Conservation (phyloP, 139 green algal genomes). For the Haematococcus lacustris region DNA sequence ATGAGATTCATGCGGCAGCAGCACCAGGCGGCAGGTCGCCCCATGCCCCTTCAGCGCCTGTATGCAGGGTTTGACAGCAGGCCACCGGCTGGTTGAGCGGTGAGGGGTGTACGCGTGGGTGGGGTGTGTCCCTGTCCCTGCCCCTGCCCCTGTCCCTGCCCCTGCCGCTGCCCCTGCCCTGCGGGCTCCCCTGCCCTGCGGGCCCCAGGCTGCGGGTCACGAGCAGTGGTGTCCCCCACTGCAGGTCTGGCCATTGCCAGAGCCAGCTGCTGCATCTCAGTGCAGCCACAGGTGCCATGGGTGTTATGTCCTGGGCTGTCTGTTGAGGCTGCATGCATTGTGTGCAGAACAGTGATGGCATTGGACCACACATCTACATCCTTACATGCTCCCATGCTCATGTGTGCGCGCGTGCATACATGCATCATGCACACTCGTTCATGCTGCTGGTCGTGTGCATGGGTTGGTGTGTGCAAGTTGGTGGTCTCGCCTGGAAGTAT, state of each 20-base stretch:
- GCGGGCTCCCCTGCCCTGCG: background rate
- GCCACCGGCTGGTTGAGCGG: background rate
- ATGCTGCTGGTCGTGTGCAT: background rate
- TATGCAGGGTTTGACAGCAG: background rate
- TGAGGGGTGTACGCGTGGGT: too few species aligned
- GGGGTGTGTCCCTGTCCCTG: background rate
- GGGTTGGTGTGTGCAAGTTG: background rate
- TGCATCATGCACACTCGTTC: background rate
- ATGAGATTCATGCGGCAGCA: constrained; percentile 93
- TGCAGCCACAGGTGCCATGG: background rate
- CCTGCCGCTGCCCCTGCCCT: background rate
- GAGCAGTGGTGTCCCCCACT: background rate
- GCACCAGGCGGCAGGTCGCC: constrained; percentile 65
- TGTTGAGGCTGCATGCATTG: background rate
- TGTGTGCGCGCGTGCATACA: background rate
- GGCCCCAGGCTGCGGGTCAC: background rate
- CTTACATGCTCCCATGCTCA: background rate
- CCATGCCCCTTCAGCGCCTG: constrained; percentile 84
- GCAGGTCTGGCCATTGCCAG: background rate
- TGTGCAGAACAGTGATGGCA: too few species aligned
- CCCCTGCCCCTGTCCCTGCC: background rate
- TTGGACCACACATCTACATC: background rate
- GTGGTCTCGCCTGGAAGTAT: constrained; percentile 59
- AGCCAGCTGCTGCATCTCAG: background rate
- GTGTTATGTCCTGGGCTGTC: background rate